Base-by-base conservation (phyloP, 257 asterid genomes). In the Forsythia viridissima region DNA sequence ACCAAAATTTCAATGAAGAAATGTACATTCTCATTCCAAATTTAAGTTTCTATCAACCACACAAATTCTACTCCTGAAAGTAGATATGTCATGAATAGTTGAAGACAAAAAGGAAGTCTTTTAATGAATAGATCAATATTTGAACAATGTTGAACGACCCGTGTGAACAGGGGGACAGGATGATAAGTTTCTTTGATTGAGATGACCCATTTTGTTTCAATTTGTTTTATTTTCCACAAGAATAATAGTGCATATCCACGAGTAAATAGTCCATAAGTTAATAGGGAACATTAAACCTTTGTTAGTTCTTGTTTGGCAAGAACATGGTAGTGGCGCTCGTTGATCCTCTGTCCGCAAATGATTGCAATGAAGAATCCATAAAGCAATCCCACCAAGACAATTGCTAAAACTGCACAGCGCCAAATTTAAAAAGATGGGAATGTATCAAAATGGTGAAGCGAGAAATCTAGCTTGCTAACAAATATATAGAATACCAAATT, bases 281-380 rank as follows among this genome's bases (percentile, higher is more conserved):
- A 85, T 72, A 73, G 66, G 51, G 72, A 71, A 80, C 21, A 78
- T 69, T 39, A 83, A 72, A 91, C 99, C 98, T 93, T 95, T 30
- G 98, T 95, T 76, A 93, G 87, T 86, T 93, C 99, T 82, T 93
- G 95, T 87, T 95, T 95, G 82, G 98, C 99, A 87, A 95, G 98
- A 77, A 93, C 92, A 72, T 95, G 98, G 92, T 93, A 92, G 86
- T 95, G 99, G 72, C 99, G 99, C 81, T 95, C 99, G 80, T 86
- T 95, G 82, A 95, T 95, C 89, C 89, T 91, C 87, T 95, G 96
- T 78, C 98, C 99, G 77, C 99, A 95, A 80, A 92, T 95, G 72
- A 93, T 95, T 75, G 99, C 99, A 73, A 95, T 92, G 90, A 95
- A 93, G 96, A 93, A 93, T 74, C 99, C 99, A 85, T 95, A 95